Evolutionary conservation across 306 rosid species (phyloP).

Genomic region (Betula pendula): DNA sequence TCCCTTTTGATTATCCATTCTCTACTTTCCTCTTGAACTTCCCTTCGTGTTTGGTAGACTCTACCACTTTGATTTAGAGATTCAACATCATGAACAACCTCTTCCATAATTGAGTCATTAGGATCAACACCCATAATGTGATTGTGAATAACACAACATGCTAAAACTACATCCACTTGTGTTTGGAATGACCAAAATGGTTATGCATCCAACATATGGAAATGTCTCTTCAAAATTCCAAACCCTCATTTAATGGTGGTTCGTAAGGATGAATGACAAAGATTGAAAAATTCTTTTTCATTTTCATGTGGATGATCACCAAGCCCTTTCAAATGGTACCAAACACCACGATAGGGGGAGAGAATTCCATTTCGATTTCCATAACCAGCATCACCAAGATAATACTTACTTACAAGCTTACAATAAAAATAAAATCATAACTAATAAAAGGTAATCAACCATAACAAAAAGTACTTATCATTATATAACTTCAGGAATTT

Average conservation of each 20-base stretch:
- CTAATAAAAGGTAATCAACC: too few relatives aligned
- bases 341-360: not conserved
- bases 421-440: not conserved
- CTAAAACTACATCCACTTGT: not conserved
- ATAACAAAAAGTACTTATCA: too few relatives aligned
- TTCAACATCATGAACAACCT: not conserved
- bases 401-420: not conserved
- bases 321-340: not conserved
- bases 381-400: not conserved
- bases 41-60: not conserved
- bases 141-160: not conserved
- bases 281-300: not conserved
- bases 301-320: not conserved
- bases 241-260: not conserved
- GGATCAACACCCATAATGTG: not conserved
- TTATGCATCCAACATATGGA: not conserved
- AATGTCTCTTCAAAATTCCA: not conserved
- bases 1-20: not conserved
- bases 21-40: too few relatives aligned
- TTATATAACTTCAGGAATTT: too few relatives aligned
- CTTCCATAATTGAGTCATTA: too few relatives aligned
- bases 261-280: not conserved
- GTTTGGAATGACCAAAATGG: not conserved
- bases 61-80: not conserved
- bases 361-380: not conserved